phyloP scores from a whole-genome alignment of 192 early-diverging fungal species.

The Radiomyces spectabilis region DNA sequence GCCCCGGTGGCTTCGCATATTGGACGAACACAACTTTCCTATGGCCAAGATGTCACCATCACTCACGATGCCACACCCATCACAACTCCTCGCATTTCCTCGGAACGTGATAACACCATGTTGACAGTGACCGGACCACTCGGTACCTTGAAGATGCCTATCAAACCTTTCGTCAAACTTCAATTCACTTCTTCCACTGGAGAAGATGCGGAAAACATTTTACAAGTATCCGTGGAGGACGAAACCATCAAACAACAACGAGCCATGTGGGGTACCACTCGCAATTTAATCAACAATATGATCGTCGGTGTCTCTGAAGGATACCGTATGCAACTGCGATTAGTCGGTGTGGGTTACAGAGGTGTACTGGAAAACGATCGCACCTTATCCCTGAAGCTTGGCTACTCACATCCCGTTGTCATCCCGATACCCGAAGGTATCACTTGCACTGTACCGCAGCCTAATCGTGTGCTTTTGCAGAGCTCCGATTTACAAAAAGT shows the following conservation, averaged over 20 bases:
- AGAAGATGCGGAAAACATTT: slow-evolving; percentile 29
- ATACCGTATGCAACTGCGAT: slow-evolving; percentile 69
- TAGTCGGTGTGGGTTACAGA: slow-evolving; percentile 93
- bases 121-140: slow-evolving; percentile 76
- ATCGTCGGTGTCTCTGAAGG: slow-evolving; percentile 89
- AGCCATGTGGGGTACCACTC: slow-evolving; percentile 96
- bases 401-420: slow-evolving; percentile 77
- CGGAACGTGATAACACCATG: slow-evolving; percentile 52
- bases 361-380: slow-evolving; percentile 65
- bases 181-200: slow-evolving; percentile 7
- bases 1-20: slow-evolving; percentile 59
- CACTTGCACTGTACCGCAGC: slow-evolving; percentile 62
- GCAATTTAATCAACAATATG: slow-evolving; percentile 79
- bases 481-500: slow-evolving; percentile 75
- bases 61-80: slow-evolving; percentile 55
- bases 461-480: slow-evolving; percentile 77
- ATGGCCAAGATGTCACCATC: slow-evolving; percentile 70
- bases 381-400: slow-evolving; percentile 73
- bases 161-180: slow-evolving; percentile 75
- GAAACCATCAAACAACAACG: slow-evolving; percentile 63
- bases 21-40: slow-evolving; percentile 69
- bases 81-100: slow-evolving; percentile 53
- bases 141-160: slow-evolving; percentile 68
- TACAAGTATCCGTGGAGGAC: slow-evolving; percentile 50
- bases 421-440: slow-evolving; percentile 78